phyloP scores from a whole-genome alignment of 441 rosid genomes.

The Corymbia calophylla region DNA sequence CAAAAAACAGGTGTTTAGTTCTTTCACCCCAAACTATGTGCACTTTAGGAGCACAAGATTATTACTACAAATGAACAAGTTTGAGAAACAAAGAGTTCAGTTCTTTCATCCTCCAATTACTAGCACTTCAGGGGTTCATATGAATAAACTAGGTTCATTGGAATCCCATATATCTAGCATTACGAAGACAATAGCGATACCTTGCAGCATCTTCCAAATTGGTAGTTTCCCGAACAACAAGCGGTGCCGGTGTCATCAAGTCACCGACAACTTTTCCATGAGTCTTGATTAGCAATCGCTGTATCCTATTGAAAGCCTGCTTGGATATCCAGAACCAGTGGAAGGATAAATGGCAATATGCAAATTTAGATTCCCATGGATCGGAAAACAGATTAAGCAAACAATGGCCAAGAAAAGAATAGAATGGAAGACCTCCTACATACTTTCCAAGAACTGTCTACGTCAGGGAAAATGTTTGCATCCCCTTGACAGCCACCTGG shows the following conservation, averaged over 20 bases:
- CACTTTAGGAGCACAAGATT: neutral
- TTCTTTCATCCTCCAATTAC: neutral
- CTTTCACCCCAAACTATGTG: neutral
- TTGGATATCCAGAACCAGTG: slow-evolving; percentile 10
- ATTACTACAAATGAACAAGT: neutral
- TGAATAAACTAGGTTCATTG: neutral
- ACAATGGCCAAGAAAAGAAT: neutral
- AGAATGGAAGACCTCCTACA: slow-evolving; percentile 4
- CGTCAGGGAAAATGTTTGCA: slow-evolving; percentile 59
- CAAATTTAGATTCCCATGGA: neutral
- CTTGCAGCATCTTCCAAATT: slow-evolving; percentile 86
- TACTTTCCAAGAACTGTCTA: slow-evolving; percentile 89
- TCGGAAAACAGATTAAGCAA: neutral
- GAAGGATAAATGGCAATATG: neutral
- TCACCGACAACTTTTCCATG: slow-evolving; percentile 85
- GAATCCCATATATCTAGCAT: neutral
- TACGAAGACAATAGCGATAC: slow-evolving; percentile 13
- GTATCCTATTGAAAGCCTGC: slow-evolving; percentile 78
- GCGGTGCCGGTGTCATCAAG: slow-evolving; percentile 87
- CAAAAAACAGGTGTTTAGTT: neutral
- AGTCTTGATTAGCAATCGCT: slow-evolving; percentile 64
- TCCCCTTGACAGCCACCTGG: slow-evolving; percentile 58
- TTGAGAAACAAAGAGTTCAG: neutral
- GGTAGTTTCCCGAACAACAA: slow-evolving; percentile 61
- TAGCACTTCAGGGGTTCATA: neutral